Base-by-base conservation (phyloP, 2,329 filamentous ascomycete species). In the Dactylellina leptospora region DNA sequence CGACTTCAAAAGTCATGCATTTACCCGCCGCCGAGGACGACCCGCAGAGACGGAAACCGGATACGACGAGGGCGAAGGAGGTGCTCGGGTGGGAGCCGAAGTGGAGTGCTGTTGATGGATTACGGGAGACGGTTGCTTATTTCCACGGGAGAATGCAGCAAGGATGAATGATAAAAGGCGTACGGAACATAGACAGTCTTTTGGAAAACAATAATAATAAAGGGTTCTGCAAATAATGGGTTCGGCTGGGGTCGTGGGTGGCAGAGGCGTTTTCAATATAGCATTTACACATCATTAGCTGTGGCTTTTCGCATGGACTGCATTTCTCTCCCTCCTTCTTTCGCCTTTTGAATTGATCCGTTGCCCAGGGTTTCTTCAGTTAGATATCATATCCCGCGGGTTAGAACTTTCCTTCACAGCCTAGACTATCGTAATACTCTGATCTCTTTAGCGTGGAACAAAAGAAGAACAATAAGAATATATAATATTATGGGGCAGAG, bases 51-150 rank as follows among this genome's bases (percentile, higher is more conserved):
- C 66, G 77, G 42, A 74, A 75, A 38, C 77, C 77, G 27, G 75
- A 78, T 74, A 78, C 78, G 13, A 72, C 75, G 3, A 64, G 75
- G 63, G 77, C 77, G 18, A 76, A 76, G 51, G 73, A 76, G 44
- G 60, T 69, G 30, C 58, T 79, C 3, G 60, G 60, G 1, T 78
- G 77, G 78, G 62, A 72, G 36, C 78, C 78, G 11, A 62, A 64
- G 30, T 64, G 78, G 30, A 45, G 59, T 23, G 56, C 78, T 13
- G 22, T 72, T 18, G 74, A 77, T 4, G 78, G 77, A 10, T 69
- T 78, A 66, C 47, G 54, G 36, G 76, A 77, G 64, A 79, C 78
- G 8, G 74, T 78, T 70, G 40, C 68, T 59, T 74, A 69, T 54
- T 62, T 58, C 44, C 53, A 61, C 36, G 38, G 51, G 16, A 66